phyloP scores from a whole-genome alignment of 306 rosid species.

The Dicorynia guianensis region DNA sequence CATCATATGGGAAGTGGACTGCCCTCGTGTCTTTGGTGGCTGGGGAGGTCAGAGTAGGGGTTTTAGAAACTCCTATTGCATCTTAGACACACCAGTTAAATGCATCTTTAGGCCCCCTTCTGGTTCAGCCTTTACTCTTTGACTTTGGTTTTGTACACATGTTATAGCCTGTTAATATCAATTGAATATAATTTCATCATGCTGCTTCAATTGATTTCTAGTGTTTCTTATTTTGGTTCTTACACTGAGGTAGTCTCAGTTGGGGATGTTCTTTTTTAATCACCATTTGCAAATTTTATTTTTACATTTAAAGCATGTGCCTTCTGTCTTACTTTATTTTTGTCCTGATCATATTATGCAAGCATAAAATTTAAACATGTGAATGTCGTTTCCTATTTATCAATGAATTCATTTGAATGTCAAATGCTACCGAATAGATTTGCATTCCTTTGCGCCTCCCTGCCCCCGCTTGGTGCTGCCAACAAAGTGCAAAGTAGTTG shows the following conservation, averaged over 20 bases:
- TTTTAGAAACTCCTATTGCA: too few species aligned
- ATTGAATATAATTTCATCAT: not conserved
- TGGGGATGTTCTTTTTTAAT: not conserved
- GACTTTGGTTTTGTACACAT: not conserved
- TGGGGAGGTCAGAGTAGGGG: too few species aligned
- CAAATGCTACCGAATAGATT: not conserved
- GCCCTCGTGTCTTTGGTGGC: too few species aligned
- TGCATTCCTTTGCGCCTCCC: not conserved
- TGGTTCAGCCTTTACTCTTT: not conserved
- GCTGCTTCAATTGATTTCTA: not conserved
- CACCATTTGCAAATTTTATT: not conserved
- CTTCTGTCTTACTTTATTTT: not conserved
- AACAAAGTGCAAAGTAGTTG: not conserved
- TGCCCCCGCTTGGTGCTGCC: not conserved
- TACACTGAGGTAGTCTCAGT: not conserved
- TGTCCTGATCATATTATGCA: not conserved
- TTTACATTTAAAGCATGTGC: not conserved
- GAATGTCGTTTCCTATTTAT: conserved; percentile 1
- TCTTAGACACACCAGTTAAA: too few species aligned
- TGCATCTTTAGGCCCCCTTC: not conserved
- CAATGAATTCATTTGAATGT: not conserved
- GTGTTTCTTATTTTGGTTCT: not conserved
- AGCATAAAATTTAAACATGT: not conserved
- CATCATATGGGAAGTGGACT: too few species aligned
- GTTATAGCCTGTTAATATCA: not conserved